Base-by-base conservation (phyloP, 108 stramenopile species). In the Asterionellopsis glacialis region DNA sequence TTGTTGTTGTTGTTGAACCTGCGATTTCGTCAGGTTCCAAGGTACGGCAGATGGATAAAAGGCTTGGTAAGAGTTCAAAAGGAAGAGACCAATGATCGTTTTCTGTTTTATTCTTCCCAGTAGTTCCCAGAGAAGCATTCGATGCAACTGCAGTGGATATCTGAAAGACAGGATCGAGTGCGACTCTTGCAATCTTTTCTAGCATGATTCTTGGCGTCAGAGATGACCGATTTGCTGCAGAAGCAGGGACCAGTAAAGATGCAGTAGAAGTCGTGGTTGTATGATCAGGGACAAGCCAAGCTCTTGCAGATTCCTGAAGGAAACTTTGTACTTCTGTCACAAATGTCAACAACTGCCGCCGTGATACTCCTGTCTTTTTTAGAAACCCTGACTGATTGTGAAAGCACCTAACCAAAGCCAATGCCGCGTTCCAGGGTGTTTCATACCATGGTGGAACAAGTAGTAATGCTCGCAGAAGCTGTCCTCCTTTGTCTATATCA, bases 361-460 rank as follows among this genome's bases (percentile, higher is more conserved):
- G 28, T 57, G 39, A 14, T 4, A 21, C 47, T 48, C 19, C 19
- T 48, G 9, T 24, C 52, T 57, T 19, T n/a, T 41, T 16, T 15
- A 41, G 56, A n/a, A n/a, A 42, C 16, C 40, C 56, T 12, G 56
- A 57, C 22, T 57, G 39, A 7, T 1, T 22, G 33, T 57, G 56
- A 27, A 57, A 41, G 28, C 41, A 39, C 5, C 26, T 16, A 1
- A 57, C 26, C 2, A 57, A 42, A 16, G 13, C 56, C 14, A 57
- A n/a, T 19, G 33, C 40, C 5, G 56, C 56, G 28, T 41, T 57
- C 56, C 56, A 57, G 1, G 56, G 56, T 16, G 56, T 57, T 57
- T 57, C 56, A 41, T 57, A 57, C n/a, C 41, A 57, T 5, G 40
- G 38, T 16, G 56, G 25, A 16, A 57, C 40, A n/a, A 40, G n/a